Percentiles rank a stretch among this genome's conserved stretches.
These are phyloP conservation scores for Penicillium ochrochloron DNA, from an alignment of 495 filamentous ascomycete species.

Conservation along the genomic window DNA sequence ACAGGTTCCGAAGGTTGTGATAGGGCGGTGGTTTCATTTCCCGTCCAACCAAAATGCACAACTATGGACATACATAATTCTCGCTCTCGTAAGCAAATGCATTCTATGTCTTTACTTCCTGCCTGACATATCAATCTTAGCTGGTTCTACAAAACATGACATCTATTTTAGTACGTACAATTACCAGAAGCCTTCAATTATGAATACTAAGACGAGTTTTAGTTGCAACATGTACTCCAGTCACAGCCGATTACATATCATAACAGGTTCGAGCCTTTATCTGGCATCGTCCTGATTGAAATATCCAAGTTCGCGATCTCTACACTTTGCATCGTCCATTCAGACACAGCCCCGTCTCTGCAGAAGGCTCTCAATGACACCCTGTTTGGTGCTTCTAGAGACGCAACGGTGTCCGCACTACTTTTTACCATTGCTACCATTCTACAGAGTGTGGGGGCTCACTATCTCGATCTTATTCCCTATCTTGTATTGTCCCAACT, in stretches of 20 bases:
- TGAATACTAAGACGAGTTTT: not conserved
- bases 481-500: slow-evolving; percentile 5
- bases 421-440: slow-evolving; percentile 4
- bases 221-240: slow-evolving; percentile 3
- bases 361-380: not conserved
- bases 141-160: slow-evolving; percentile 7
- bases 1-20: not conserved
- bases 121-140: not conserved
- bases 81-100: not conserved
- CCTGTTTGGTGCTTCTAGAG: not conserved
- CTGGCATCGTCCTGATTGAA: slow-evolving; percentile 3
- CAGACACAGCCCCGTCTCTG: not conserved
- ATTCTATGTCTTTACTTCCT: not conserved
- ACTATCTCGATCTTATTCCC: slow-evolving; percentile 1
- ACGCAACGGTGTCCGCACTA: not conserved
- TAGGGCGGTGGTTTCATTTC: not conserved
- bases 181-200: not conserved
- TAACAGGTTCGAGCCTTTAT: slow-evolving; percentile 3
- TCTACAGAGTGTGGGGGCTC: slow-evolving; percentile 3
- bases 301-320: slow-evolving; percentile 4
- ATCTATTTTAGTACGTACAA: slow-evolving; percentile 2
- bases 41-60: not conserved
- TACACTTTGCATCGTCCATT: not conserved
- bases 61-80: slow-evolving; percentile 1
- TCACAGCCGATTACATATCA: not conserved